Evolutionary conservation across 441 rosid species (phyloP), one percentile per base, ranked within the genome.

Genomic region (Manihot esculenta): DNA sequence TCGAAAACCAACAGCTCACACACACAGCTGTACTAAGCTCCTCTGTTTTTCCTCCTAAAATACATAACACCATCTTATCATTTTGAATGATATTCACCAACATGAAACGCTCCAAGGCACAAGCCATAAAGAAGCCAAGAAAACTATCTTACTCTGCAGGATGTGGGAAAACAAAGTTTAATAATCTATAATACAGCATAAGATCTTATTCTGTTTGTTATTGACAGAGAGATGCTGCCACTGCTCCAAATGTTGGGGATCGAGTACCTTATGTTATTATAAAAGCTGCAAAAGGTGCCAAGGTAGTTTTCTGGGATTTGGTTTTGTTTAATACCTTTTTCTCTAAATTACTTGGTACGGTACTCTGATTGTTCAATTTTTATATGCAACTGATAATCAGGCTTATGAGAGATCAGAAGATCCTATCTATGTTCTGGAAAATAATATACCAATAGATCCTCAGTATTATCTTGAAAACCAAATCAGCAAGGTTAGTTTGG

Each of bases 191-290:
- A n/a, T 62, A 44, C 71, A 65, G 23, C 53, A 66, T 63, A 70
- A 76, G 15, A 49, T 67, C 72, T 68, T 68, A 27, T 72, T 64
- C 35, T 50, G 42, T 76, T 57, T 73, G 58, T 78, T 26, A 30
- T 78, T 81, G 74, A 80, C 86, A 95, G 99, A 84, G 99, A 74
- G 97, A 95, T 84, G 83, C 99, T 77, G 98, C 98, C 57, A 95
- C 99, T 69, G 99, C 98, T 44, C 99, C 99, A 79, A 93, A 84
- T 83, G 94, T 95, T 77, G 99, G 99, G 80, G 99, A 95, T 84
- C 92, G 98, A 48, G 99, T 95, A 49, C 98, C 98, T 5, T 95
- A 89, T 76, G 99, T 95, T 75, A 91, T 93, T 65, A 79, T 95
- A 71, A 90, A 91, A 81, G 97, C 91, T 83, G 88, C 96, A 67